Percentiles rank a stretch among this genome's conserved stretches.
These are phyloP conservation scores for Mucor sp. DNA, from an alignment of 371 early-diverging fungal genomes.

Conservation along the genomic window DNA sequence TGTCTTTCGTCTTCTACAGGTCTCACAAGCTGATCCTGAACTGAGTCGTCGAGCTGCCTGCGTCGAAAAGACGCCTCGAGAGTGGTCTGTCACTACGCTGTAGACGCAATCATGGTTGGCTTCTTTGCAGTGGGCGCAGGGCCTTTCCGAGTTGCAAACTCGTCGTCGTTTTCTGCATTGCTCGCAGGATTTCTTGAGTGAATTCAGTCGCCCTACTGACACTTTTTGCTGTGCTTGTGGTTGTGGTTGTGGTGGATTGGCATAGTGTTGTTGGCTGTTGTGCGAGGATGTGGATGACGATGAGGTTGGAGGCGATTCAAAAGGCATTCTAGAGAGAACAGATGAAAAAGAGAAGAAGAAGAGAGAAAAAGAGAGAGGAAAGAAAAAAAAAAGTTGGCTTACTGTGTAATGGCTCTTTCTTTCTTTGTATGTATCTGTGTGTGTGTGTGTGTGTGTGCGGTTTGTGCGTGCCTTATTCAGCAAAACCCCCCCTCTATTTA, in stretches of 20 bases:
- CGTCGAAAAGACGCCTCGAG: constrained; percentile 30
- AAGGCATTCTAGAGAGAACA: constrained; percentile 19
- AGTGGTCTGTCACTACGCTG: constrained; percentile 32
- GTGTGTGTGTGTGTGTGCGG: neutral
- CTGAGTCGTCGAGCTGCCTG: constrained; percentile 30
- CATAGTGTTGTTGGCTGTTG: neutral
- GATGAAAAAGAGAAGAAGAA: constrained; percentile 3
- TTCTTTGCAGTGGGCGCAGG: constrained; percentile 36
- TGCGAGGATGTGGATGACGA: neutral
- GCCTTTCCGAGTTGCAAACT: constrained; percentile 33
- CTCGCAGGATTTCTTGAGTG: constrained; percentile 26
- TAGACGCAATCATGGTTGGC: constrained; percentile 31
- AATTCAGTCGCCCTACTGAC: constrained; percentile 3
- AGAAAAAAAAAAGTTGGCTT: neutral
- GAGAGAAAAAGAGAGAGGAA: neutral
- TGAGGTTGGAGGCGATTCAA: constrained; percentile 12
- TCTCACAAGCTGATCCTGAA: constrained; percentile 44
- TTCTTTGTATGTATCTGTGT: neutral
- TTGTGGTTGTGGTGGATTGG: neutral
- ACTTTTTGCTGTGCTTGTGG: constrained; percentile 3
- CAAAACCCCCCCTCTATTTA: neutral
- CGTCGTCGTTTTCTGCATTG: constrained; percentile 29
- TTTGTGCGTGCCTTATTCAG: neutral
- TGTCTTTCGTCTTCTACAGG: constrained; percentile 40
- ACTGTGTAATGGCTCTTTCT: neutral